phyloP scores from a whole-genome alignment of 2,329 filamentous ascomycete species.

The Penicillium sp. region DNA sequence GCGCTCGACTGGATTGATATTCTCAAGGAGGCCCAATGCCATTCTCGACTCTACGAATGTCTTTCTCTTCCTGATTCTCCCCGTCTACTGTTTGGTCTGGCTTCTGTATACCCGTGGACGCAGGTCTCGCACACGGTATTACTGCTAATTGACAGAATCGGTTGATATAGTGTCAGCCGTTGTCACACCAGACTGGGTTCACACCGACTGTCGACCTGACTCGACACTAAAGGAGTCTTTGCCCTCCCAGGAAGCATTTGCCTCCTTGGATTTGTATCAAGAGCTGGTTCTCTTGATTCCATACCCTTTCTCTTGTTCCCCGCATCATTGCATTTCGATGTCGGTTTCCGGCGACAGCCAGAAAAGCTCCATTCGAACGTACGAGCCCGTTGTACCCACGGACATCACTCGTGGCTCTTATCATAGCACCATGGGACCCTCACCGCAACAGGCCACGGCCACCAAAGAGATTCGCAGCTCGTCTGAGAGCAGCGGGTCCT shows the following conservation, averaged over 20 bases:
- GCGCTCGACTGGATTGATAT: constrained; percentile 28
- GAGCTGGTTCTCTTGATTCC: constrained; percentile 33
- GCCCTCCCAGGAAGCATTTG: background rate
- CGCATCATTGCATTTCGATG: constrained; percentile 18
- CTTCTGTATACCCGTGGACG: constrained; percentile 25
- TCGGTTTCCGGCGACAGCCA: constrained; percentile 22
- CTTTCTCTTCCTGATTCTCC: constrained; percentile 18
- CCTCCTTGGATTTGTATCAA: constrained; percentile 12
- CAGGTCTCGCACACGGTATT: constrained; percentile 28
- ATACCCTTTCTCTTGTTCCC: too few relatives aligned
- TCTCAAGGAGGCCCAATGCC: constrained; percentile 20
- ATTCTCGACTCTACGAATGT: constrained; percentile 15
- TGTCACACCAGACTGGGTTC: constrained; percentile 14
- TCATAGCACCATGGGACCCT: constrained; percentile 27
- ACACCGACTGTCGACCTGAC: constrained; percentile 11
- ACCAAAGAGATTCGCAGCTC: constrained; percentile 24
- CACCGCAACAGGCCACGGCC: constrained; percentile 21
- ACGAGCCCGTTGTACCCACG: constrained; percentile 35
- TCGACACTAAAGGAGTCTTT: constrained; percentile 4
- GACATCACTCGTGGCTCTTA: constrained; percentile 35
- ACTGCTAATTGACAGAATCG: constrained; percentile 13
- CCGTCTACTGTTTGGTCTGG: constrained; percentile 17
- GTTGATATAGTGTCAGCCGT: constrained; percentile 15
- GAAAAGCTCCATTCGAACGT: constrained; percentile 27
- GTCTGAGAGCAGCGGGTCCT: constrained; percentile 31